Evolutionary conservation across 495 filamentous ascomycete species (phyloP).

Genomic region (Copromyces sp.): DNA sequence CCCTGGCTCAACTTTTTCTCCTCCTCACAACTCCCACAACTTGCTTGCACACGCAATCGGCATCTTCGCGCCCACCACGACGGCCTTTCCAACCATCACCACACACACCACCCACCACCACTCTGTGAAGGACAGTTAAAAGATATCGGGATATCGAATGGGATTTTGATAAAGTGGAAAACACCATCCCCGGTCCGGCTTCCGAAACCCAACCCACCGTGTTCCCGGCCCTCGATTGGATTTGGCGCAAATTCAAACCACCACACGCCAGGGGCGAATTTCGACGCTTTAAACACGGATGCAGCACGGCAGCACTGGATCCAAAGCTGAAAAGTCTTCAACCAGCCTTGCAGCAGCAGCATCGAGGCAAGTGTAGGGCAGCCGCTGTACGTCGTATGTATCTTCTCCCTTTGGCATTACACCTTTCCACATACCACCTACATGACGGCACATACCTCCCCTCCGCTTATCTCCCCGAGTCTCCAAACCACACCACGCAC

Average conservation of each 20-base stretch:
- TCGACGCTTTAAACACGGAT: neutral
- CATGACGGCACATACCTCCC: constrained; percentile 3
- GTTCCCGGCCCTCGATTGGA: neutral
- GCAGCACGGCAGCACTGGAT: neutral
- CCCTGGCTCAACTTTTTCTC: constrained; percentile 28
- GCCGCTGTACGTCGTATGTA: neutral
- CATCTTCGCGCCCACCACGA: neutral
- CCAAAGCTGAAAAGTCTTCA: neutral
- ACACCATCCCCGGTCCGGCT: neutral
- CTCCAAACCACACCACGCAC: constrained; percentile 8
- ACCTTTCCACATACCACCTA: neutral
- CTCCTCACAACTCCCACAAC: constrained; percentile 8
- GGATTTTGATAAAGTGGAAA: neutral
- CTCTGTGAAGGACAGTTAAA: neutral
- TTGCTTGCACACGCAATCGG: constrained; percentile 1
- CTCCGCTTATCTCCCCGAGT: constrained; percentile 19
- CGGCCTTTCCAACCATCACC: neutral
- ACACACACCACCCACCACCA: neutral
- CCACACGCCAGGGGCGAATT: neutral
- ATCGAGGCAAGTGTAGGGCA: neutral
- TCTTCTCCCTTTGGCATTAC: neutral
- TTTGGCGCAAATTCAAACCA: neutral
- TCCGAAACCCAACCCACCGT: neutral
- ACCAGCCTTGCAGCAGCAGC: neutral
- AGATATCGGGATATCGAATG: neutral